Evolutionary conservation across 345 rosid species (phyloP), one percentile per base, ranked within the genome.

Genomic region (Brassica napus): DNA sequence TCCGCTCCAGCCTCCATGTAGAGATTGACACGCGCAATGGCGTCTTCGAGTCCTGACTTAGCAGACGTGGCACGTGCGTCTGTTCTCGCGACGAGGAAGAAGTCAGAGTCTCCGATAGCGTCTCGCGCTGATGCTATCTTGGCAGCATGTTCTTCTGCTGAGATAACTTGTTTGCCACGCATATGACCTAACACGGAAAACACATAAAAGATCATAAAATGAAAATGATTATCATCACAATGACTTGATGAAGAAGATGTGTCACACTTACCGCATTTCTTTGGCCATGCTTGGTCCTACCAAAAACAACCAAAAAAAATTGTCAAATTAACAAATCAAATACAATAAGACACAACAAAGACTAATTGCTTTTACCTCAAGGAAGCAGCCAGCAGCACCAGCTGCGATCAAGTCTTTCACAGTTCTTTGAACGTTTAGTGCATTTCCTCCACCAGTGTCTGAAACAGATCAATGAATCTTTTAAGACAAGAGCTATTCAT

Each of bases 231-330:
- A 21, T 21, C 23, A 15, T 47, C 15, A 31, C 23, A 34, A 9
- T 4, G 64, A 24, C 12, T 59, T 59, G 14, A 12, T 21, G 15
- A 52, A n/a, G 30, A 70, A 15, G 2, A 39, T 42, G 14, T 58
- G 18, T 58, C 47, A 66, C 73, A 39, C 83, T 72, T 18, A 85
- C 88, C 88, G 18, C 86, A 88, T 67, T 83, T 88, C 80, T 83
- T 83, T 15, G 91, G 88, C 85, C 89, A 86, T 44, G 86, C 87
- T 80, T 88, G 87, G 79, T 86, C 89, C 87, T 78, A 73, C 8
- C 28, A 74, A 23, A 58, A 77, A 47, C 4, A 47, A 16, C 15
- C 16, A 14, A 12, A 8, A 34, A 60, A 55, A 63, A 68, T 8
- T 18, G 49, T 57, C 11, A 23, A 55, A 54, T 23, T 3, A 52